Evolutionary conservation across 2,329 filamentous ascomycete species (phyloP).

Genomic region (Chrysosporium keratinophilum): DNA sequence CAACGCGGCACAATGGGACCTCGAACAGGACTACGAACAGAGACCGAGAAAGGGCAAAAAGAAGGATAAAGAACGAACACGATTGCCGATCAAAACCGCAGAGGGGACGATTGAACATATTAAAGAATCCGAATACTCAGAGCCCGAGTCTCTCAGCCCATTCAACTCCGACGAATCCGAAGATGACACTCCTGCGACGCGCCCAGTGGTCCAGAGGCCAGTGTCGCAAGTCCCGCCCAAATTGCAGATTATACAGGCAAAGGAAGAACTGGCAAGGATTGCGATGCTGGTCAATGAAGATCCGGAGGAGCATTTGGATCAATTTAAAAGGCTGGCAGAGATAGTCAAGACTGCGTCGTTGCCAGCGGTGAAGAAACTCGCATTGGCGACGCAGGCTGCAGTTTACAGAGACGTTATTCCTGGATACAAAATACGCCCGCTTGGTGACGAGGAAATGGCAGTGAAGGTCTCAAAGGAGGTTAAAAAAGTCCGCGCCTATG

Average conservation of each 20-base stretch:
- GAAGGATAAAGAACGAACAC: slow-evolving; percentile 61
- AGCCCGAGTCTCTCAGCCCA: slow-evolving; percentile 54
- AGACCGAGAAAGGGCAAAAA: slow-evolving; percentile 67
- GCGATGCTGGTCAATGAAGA: slow-evolving; percentile 77
- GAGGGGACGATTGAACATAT: slow-evolving; percentile 61
- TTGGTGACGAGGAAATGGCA: slow-evolving; percentile 61
- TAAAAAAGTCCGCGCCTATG: slow-evolving; percentile 67
- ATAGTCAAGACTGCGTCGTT: slow-evolving; percentile 58
- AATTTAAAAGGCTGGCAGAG: slow-evolving; percentile 66
- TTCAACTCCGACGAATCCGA: slow-evolving; percentile 48
- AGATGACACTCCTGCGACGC: slow-evolving; percentile 39
- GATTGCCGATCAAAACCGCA: slow-evolving; percentile 75
- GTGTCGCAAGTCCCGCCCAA: slow-evolving; percentile 59
- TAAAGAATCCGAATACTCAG: slow-evolving; percentile 32
- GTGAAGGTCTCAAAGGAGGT: slow-evolving; percentile 90
- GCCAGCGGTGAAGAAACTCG: slow-evolving; percentile 69
- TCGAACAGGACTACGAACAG: slow-evolving; percentile 84
- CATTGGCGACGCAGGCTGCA: slow-evolving; percentile 73
- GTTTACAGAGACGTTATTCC: slow-evolving; percentile 95
- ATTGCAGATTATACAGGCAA: slow-evolving; percentile 73
- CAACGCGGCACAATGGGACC: slow-evolving; percentile 71
- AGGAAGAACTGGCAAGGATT: slow-evolving; percentile 82
- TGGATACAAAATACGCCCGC: slow-evolving; percentile 82
- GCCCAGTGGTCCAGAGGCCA: slow-evolving; percentile 43
- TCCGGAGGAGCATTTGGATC: slow-evolving; percentile 76